A percentile compares a stretch with the other conserved stretches of the same genome.
These are phyloP conservation scores for Dactylellina drechsleri DNA, from an alignment of 2,329 filamentous ascomycete genomes.

Conservation along the genomic window DNA sequence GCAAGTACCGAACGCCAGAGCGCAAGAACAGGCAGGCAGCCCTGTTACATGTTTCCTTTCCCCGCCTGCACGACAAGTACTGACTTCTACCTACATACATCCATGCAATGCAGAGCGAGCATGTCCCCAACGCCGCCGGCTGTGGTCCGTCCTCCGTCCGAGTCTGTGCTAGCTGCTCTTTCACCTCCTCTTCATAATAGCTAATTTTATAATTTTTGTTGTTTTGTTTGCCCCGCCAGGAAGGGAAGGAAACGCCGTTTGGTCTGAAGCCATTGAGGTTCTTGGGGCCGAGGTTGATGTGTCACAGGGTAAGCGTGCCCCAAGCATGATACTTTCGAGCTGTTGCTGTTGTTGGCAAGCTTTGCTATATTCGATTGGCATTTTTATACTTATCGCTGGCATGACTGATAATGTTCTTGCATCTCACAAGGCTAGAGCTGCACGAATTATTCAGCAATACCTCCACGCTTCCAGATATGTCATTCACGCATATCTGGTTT, in stretches of 20 bases:
- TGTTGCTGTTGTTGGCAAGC: too few species aligned
- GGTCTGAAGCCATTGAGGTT: constrained; percentile 14
- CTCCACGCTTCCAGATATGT: constrained; percentile 4
- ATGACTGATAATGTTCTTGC: neutral
- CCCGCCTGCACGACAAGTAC: constrained; percentile 36
- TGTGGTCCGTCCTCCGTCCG: constrained; percentile 30
- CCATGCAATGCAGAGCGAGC: constrained; percentile 51
- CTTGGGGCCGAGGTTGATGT: constrained; percentile 16
- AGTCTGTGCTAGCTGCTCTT: neutral
- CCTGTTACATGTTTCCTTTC: neutral
- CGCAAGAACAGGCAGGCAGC: constrained; percentile 25
- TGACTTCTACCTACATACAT: neutral
- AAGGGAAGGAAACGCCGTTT: constrained; percentile 51
- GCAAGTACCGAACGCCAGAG: constrained; percentile 31
- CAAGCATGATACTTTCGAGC: too few species aligned
- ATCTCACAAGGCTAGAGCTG: neutral
- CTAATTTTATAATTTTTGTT: neutral
- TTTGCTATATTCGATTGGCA: too few species aligned
- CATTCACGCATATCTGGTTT: constrained; percentile 2
- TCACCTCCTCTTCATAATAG: neutral
- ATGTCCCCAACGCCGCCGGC: constrained; percentile 38
- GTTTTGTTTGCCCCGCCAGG: constrained; percentile 21
- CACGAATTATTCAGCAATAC: neutral
- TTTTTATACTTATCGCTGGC: too few species aligned
- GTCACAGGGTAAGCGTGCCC: constrained; percentile 20